Evolutionary conservation across 805 yeast species (phyloP).

Genomic region (Spathaspora hagerdaliae): DNA sequence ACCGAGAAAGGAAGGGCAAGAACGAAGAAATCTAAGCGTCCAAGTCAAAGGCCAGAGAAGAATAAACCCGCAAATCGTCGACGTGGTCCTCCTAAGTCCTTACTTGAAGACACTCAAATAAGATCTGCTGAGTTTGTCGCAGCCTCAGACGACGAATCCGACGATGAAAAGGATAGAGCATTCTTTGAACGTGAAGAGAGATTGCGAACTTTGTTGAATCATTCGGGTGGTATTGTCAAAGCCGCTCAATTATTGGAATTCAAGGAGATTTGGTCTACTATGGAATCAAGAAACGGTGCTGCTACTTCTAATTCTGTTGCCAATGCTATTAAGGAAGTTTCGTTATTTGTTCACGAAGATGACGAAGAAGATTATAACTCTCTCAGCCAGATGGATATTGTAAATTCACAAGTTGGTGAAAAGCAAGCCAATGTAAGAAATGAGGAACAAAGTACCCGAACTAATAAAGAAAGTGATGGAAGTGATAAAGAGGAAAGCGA

Average conservation of each 20-base stretch:
- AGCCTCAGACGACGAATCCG: conserved; percentile 64
- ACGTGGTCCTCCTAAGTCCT: neutral
- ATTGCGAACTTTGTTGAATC: conserved; percentile 36
- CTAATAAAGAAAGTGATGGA: no score
- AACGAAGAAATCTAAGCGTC: conserved; percentile 10
- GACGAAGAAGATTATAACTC: conserved; percentile 11
- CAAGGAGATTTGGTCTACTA: conserved; percentile 25
- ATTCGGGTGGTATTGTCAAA: conserved; percentile 37
- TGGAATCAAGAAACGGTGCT: conserved; percentile 11
- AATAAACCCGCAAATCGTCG: neutral
- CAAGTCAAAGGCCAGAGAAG: conserved; percentile 4
- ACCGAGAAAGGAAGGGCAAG: conserved; percentile 20
- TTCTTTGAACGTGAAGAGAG: conserved; percentile 57
- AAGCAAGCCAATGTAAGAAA: no score
- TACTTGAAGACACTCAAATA: neutral
- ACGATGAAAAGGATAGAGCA: conserved; percentile 46
- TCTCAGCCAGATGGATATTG: neutral
- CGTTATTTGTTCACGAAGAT: conserved; percentile 12
- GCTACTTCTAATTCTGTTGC: conserved; percentile 10
- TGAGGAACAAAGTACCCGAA: no score
- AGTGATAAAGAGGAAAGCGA: no score
- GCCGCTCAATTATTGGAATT: conserved; percentile 28
- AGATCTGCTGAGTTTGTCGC: conserved; percentile 53
- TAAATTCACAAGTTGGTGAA: neutral
- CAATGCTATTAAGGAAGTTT: conserved; percentile 13